Base-by-base conservation (phyloP, 352 stramenopile genomes). In the Plasmopara halstedii region DNA sequence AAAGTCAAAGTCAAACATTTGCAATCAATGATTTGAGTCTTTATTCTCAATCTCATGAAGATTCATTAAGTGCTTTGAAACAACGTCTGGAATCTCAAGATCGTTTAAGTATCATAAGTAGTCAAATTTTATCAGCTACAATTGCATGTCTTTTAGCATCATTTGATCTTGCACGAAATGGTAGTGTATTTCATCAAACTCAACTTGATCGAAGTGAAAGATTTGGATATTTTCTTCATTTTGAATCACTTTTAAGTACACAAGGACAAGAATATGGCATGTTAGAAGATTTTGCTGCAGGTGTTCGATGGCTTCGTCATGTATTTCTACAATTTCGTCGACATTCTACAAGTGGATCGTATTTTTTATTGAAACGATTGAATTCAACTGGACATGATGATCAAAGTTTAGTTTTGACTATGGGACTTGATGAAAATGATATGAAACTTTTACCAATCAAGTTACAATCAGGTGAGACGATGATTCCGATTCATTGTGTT, bases 181-280 rank as follows among this genome's bases (percentile, higher is more conserved):
- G 78, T 6, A 89, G 77, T 42, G 64, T 65, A 17, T 46, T 70
- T 21, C 81, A 92, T 46, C 49, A 62, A 31, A 52, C 62, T 15
- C 75, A 88, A 60, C 58, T 89, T 2, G 63, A 70, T 3, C 71
- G 75, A 9, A 70, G 77, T 6, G 44, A 66, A 3, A 57, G 52
- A 4, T 78, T 87, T 32, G 79, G 79, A 2, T 87, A 80, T 35
- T 48, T 92, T 6, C 61, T 92, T 41, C 76, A 88, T 53, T 92
- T 90, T 42, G 81, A 92, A 61, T 92, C 81, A 42, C 59, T 92
- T 23, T 42, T 92, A 56, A 90, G 77, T 64, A 95, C 94, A 29
- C 86, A 96, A 37, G 93, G 93, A 25, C 97, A 97, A 53, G 95
- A 98, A 56, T 73, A 96, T 10, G 88, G 85, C 10, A 98, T 98